Evolutionary conservation across 2,329 filamentous ascomycete species (phyloP), one percentile per base, ranked within the genome.

Genomic region (Graphilbum fragrans): DNA sequence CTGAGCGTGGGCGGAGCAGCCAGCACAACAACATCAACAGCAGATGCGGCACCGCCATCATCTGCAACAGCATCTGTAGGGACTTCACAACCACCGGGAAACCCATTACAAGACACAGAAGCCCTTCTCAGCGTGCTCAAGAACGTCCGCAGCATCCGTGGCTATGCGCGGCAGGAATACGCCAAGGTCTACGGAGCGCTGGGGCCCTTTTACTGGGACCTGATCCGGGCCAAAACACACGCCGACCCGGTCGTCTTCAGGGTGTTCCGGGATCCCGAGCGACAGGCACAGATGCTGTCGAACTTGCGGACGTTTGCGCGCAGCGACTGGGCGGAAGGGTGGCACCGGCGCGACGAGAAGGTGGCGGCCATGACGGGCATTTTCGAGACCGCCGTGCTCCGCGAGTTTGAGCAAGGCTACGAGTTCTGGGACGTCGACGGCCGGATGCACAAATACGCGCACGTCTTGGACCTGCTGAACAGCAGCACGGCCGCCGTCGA

Each of bases 361-460:
- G 65, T 98, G 18, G 67, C 74, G 31, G 73, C 70, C 20, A 87
- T 93, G 72, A 75, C 81, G 49, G 72, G 72, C 31, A 80, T 92
- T 45, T 98, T 98, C 53, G 90, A 96, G 61, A 87, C 81, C 43
- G 87, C 88, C 4, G 88, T 93, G 4, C 64, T 95, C 39, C 75
- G 83, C 38, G 92, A 98, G 58, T 98, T 98, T 51, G 84, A 93
- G 59, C 83, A 92, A 54, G 92, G 86, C 4, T 94, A 93, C 50
- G 86, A 92, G 57, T 80, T 78, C 35, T 84, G 82, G 64, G 90
- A 98, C 57, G 78, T 93, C 41, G 83, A 94, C 49, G 87, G 86
- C 2, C 72, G 80, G 41, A 95, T 96, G 90, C 78, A 74, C 50
- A 77, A 83, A 54, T 96, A 94, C 59, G 88, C 88, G 2, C 78